Evolutionary conservation across 2,329 filamentous ascomycete species (phyloP).

Genomic region (Boeremia exigua): DNA sequence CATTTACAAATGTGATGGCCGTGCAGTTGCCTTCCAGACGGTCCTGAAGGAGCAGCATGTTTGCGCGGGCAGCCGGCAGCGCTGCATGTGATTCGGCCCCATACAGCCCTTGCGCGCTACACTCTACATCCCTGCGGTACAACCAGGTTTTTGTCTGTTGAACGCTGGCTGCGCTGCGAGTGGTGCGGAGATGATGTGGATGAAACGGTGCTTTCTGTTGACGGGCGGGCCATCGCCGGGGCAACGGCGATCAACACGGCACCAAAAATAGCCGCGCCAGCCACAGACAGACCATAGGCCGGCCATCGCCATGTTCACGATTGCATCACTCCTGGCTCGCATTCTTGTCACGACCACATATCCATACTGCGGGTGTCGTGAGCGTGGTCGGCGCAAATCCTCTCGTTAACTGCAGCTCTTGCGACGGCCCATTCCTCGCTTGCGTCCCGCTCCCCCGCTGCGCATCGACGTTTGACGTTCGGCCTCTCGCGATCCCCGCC

Average conservation of each 20-base stretch:
- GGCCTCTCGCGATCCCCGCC: constrained; percentile 31
- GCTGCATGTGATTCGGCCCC: background rate
- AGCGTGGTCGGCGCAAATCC: constrained; percentile 14
- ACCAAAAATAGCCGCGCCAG: constrained; percentile 17
- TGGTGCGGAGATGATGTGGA: constrained; percentile 14
- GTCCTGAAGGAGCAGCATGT: background rate
- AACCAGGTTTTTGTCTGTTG: constrained; percentile 15
- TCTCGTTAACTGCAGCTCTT: constrained; percentile 17
- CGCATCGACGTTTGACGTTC: constrained; percentile 4
- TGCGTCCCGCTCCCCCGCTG: constrained; percentile 3
- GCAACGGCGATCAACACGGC: constrained; percentile 13
- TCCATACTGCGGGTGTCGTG: constrained; percentile 10
- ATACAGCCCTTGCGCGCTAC: background rate
- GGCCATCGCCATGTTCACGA: constrained; percentile 8
- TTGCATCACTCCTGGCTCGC: constrained; percentile 14
- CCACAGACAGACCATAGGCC: constrained; percentile 6
- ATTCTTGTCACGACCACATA: constrained; percentile 8
- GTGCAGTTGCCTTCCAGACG: background rate
- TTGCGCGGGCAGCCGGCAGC: too few relatives aligned
- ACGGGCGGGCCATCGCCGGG: constrained; percentile 5
- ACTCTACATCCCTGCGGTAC: constrained; percentile 14
- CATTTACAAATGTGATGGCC: background rate
- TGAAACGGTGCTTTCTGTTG: constrained; percentile 15
- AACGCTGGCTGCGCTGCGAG: constrained; percentile 9
- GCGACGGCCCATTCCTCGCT: constrained; percentile 16